Percentiles rank a stretch among this genome's conserved stretches.
Conservation (phyloP, 108 stramenopile genomes). For the Aurantiochytrium sp. region DNA sequence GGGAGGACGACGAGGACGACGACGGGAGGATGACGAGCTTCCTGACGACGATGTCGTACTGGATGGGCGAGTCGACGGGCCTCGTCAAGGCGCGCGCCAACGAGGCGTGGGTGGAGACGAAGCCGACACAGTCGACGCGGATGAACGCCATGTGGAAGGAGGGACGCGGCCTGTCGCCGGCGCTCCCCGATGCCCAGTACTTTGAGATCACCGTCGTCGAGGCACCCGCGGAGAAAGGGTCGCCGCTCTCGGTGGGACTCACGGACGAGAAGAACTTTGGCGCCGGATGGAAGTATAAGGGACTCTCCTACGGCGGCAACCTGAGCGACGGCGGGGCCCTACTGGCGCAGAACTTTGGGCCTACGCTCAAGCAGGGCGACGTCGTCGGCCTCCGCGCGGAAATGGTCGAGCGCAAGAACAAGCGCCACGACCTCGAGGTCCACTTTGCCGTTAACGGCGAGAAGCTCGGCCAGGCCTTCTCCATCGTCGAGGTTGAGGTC, state of each 20-base stretch:
- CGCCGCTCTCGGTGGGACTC: neutral
- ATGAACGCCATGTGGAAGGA: slow-evolving; percentile 24
- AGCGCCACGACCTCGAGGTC: neutral
- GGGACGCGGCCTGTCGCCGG: neutral
- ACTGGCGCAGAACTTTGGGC: neutral
- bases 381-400: neutral
- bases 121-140: slow-evolving; percentile 5
- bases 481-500: neutral
- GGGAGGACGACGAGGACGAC: no score
- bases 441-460: neutral
- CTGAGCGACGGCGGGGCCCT: neutral
- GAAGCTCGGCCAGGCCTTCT: slow-evolving; percentile 18
- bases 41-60: neutral
- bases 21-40: neutral
- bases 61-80: neutral
- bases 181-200: neutral
- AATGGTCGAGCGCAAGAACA: neutral
- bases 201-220: neutral
- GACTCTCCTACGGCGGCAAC: slow-evolving; percentile 16
- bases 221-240: neutral
- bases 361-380: slow-evolving; percentile 6
- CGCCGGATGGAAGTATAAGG: slow-evolving; percentile 13
- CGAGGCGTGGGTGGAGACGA: neutral
- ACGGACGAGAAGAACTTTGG: neutral
- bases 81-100: slow-evolving; percentile 4